Evolutionary conservation across 2,329 filamentous ascomycete species (phyloP).

Genomic region (Magnaporthales sp.): DNA sequence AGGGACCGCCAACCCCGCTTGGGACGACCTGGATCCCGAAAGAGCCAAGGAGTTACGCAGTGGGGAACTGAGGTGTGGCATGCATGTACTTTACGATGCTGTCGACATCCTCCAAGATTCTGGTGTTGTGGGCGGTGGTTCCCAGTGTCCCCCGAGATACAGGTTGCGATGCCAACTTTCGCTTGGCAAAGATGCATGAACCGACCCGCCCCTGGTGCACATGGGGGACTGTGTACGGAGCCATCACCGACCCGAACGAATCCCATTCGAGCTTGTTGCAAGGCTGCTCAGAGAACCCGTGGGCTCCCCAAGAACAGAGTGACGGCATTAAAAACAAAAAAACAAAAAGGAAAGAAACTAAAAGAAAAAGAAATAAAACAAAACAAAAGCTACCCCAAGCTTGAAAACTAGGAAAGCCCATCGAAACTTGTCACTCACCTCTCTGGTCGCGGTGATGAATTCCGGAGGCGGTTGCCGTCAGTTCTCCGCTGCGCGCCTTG

Average conservation of each 20-base stretch:
- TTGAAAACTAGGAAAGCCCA: no score
- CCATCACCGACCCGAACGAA: not conserved
- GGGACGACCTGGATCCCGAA: not conserved
- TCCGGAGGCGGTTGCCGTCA: constrained; percentile 24
- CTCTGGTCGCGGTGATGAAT: constrained; percentile 34
- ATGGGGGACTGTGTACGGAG: not conserved
- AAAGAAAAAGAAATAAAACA: constrained; percentile 2
- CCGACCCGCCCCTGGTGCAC: not conserved
- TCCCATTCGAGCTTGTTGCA: not conserved
- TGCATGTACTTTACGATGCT: not conserved
- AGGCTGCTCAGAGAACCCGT: not conserved
- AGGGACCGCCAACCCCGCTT: not conserved
- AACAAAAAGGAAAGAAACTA: not conserved
- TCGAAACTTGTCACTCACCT: constrained; percentile 29
- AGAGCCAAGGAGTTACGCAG: not conserved
- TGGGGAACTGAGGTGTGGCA: not conserved
- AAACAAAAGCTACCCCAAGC: not conserved
- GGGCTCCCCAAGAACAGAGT: not conserved
- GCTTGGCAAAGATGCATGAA: not conserved
- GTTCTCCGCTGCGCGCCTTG: constrained; percentile 34
- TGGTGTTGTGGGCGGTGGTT: not conserved
- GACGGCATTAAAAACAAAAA: not conserved
- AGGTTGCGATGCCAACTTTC: not conserved
- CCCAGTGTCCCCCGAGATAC: not conserved
- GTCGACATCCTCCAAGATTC: not conserved